Evolutionary conservation across 169 alveolate genomes (phyloP).

Genomic region (Fabrea salina): DNA sequence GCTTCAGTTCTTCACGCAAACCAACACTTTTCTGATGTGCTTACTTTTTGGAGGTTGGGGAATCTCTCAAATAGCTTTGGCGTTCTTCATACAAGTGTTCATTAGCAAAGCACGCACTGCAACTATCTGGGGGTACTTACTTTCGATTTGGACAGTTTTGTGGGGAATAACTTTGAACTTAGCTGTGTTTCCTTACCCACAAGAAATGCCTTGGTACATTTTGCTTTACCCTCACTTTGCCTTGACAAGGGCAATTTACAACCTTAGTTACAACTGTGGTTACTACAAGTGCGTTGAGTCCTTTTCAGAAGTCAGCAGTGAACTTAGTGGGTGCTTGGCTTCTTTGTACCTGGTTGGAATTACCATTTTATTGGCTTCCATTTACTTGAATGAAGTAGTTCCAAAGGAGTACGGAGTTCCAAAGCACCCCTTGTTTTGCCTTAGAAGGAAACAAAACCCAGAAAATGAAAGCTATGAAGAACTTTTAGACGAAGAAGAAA

Average conservation of each 20-base stretch:
- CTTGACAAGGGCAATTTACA: conserved; percentile 66
- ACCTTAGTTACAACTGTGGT: conserved; percentile 67
- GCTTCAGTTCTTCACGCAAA: conserved; percentile 52
- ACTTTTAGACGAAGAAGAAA: background rate
- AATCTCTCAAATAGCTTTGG: conserved; percentile 71
- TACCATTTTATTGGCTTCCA: conserved; percentile 58
- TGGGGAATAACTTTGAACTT: conserved; percentile 70
- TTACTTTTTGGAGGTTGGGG: conserved; percentile 77
- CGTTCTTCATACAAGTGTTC: conserved; percentile 76
- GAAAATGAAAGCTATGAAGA: conserved; percentile 34
- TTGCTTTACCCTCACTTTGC: conserved; percentile 75
- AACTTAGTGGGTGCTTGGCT: conserved; percentile 54
- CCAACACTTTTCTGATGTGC: conserved; percentile 41
- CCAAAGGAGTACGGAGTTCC: conserved; percentile 80
- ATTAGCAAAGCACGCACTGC: conserved; percentile 77
- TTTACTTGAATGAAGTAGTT: conserved; percentile 72
- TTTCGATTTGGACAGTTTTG: conserved; percentile 69
- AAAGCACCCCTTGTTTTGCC: conserved; percentile 57
- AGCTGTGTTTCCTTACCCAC: conserved; percentile 74
- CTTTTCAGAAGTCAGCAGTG: conserved; percentile 38
- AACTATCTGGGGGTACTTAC: conserved; percentile 78
- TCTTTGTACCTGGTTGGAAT: conserved; percentile 55
- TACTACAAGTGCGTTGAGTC: conserved; percentile 57
- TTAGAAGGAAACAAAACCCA: conserved; percentile 34
- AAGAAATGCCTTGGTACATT: conserved; percentile 57